phyloP scores from a whole-genome alignment of 495 filamentous ascomycete genomes.

The Aspergillus nanangensis region DNA sequence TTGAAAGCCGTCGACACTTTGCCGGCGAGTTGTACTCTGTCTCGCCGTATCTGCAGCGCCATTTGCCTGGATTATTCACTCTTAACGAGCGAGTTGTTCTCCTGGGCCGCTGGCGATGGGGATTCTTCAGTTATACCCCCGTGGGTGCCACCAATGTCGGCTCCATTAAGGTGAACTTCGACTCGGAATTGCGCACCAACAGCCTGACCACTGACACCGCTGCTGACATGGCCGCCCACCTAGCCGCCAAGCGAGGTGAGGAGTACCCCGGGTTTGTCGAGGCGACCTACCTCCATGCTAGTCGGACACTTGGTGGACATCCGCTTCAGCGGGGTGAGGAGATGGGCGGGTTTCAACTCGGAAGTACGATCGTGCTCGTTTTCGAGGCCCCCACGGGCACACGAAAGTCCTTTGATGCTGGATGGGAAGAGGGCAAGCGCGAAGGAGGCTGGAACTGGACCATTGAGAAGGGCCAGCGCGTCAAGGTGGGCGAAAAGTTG shows the following conservation, averaged over 20 bases:
- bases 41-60: conserved; percentile 87
- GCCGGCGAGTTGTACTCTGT: conserved; percentile 94
- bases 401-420: conserved; percentile 61
- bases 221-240: conserved; percentile 74
- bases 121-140: conserved; percentile 93
- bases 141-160: conserved; percentile 99
- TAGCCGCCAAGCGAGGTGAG: conserved; percentile 71
- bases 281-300: conserved; percentile 80
- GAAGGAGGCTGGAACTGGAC: conserved; percentile 76
- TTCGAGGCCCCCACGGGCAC: conserved; percentile 84
- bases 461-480: conserved; percentile 77
- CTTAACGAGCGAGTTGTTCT: conserved; percentile 95
- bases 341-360: conserved; percentile 97
- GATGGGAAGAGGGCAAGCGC: conserved; percentile 49
- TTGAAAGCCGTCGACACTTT: conserved; percentile 87
- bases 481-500: conserved; percentile 84
- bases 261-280: conserved; percentile 82
- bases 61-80: conserved; percentile 88
- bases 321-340: conserved; percentile 84
- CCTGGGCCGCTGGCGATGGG: conserved; percentile 91
- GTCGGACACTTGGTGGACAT: conserved; percentile 72
- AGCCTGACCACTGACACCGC: conserved; percentile 83
- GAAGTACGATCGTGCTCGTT: conserved; percentile 91
- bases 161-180: conserved; percentile 96
- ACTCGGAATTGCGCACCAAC: conserved; percentile 90